Evolutionary conservation across 371 early-diverging fungal species (phyloP).

Genomic region (Mortierella sp.): DNA sequence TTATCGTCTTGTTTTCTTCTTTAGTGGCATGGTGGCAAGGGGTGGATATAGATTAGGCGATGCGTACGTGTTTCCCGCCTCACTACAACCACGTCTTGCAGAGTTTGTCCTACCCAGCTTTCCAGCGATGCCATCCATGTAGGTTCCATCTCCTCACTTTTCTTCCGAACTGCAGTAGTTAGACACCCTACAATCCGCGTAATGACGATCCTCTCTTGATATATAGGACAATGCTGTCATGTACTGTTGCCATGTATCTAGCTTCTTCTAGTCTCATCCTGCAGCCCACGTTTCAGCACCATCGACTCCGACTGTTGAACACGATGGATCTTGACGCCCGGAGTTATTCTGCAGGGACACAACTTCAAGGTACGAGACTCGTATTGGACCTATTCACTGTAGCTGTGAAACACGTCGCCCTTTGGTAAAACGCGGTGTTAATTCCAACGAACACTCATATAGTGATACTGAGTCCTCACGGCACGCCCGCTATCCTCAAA

Average conservation of each 20-base stretch:
- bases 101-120: constrained; percentile 39
- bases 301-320: constrained; percentile 35
- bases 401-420: too few relatives aligned
- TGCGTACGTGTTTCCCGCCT: constrained; percentile 45
- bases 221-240: constrained; percentile 45
- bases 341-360: constrained; percentile 1
- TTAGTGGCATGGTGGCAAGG: constrained; percentile 40
- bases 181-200: too few relatives aligned
- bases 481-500: constrained; percentile 30
- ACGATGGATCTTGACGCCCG: constrained; percentile 25
- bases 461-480: constrained; percentile 52
- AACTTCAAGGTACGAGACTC: constrained; percentile 20
- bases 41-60: constrained; percentile 49
- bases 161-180: background rate
- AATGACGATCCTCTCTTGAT: background rate
- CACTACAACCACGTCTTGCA: constrained; percentile 33
- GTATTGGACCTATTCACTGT: background rate
- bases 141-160: too few relatives aligned
- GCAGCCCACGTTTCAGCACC: constrained; percentile 48
- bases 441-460: too few relatives aligned
- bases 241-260: constrained; percentile 40
- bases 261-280: constrained; percentile 43
- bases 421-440: too few relatives aligned
- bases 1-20: background rate
- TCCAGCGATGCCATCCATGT: constrained; percentile 45